Evolutionary conservation across 495 filamentous ascomycete genomes (phyloP).

Genomic region (Antarctomyces pellizariae): DNA sequence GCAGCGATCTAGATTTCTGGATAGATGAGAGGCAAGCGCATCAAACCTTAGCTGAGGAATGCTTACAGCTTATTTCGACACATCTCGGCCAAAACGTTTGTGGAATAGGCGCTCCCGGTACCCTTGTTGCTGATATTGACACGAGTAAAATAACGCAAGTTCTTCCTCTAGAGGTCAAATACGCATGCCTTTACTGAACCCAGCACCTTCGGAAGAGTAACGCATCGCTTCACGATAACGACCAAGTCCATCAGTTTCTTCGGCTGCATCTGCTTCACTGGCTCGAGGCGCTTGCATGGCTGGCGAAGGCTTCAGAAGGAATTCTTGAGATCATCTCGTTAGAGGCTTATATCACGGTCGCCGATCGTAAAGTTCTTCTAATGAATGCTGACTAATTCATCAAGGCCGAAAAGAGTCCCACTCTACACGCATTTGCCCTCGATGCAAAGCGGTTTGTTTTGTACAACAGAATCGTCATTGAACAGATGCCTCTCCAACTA

Average conservation of each 20-base stretch:
- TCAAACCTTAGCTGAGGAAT: conserved; percentile 13
- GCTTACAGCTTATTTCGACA: conserved; percentile 15
- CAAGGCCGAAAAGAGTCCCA: neutral
- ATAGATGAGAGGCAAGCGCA: conserved; percentile 18
- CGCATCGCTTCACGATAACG: conserved; percentile 3
- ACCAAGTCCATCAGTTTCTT: conserved; percentile 11
- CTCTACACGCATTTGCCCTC: conserved; percentile 10
- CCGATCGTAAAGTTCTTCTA: neutral
- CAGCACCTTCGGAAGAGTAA: conserved; percentile 2
- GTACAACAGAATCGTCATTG: conserved; percentile 8
- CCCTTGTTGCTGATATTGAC: conserved; percentile 8
- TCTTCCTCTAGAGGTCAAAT: conserved; percentile 12
- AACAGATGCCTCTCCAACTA: conserved; percentile 13
- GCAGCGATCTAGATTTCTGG: conserved; percentile 14
- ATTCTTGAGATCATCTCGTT: conserved; percentile 4
- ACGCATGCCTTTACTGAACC: conserved; percentile 2
- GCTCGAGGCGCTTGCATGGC: conserved; percentile 9
- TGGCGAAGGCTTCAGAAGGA: conserved; percentile 4
- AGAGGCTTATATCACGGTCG: conserved; percentile 3
- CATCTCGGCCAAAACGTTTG: conserved; percentile 19
- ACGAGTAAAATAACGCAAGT: conserved; percentile 2
- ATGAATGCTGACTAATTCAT: conserved; percentile 3
- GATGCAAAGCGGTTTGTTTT: conserved; percentile 17
- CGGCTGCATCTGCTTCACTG: conserved; percentile 15
- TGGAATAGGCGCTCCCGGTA: conserved; percentile 13